Evolutionary conservation across 83 land plant genomes (phyloP).

Genomic region (Picea abies): DNA sequence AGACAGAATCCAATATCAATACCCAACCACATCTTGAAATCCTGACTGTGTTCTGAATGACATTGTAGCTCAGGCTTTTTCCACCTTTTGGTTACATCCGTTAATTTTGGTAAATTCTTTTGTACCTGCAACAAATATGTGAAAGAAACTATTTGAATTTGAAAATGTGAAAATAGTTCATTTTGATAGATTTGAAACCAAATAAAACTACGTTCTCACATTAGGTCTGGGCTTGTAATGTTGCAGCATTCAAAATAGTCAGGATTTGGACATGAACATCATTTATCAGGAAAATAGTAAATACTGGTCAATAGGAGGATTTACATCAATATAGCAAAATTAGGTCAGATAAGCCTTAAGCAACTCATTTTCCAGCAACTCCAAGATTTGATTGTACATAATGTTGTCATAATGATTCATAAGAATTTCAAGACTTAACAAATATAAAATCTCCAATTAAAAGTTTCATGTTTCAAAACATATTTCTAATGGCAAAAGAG

Average conservation of each 20-base stretch:
- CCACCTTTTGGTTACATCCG: no score
- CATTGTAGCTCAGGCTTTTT: no score
- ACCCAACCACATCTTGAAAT: conserved; percentile 14
- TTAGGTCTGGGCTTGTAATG: neutral
- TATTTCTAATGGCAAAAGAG: no score
- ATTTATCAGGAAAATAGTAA: neutral
- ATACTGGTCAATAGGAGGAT: neutral
- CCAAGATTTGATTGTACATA: no score
- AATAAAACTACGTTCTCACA: neutral
- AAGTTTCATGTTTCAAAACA: no score
- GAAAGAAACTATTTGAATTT: neutral
- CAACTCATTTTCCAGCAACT: neutral
- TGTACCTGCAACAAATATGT: neutral
- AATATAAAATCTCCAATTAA: no score
- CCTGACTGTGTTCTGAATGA: conserved; percentile 11
- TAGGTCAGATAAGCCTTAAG: neutral
- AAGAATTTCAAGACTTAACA: no score
- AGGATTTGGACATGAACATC: neutral
- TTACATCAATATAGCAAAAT: neutral
- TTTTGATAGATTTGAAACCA: neutral
- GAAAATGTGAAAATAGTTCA: neutral
- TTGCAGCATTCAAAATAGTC: no score
- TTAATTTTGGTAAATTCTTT: neutral
- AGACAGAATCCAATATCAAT: neutral
- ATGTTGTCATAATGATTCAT: no score